Base-by-base conservation (phyloP, 2,329 filamentous ascomycete genomes). In the Curvularia sp. region DNA sequence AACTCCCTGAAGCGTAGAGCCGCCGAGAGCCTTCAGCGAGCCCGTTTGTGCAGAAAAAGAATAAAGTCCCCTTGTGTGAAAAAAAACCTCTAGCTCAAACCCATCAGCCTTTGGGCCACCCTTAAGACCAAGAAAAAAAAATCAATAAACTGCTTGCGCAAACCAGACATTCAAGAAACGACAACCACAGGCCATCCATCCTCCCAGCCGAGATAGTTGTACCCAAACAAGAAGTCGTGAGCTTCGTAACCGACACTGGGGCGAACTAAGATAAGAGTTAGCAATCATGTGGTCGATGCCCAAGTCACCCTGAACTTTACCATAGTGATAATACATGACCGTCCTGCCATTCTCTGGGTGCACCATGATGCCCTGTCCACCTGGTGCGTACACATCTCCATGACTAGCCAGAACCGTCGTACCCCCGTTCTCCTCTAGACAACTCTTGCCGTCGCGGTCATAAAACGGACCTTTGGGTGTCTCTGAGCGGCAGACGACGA, bases 381-480 rank as follows among this genome's bases (percentile, higher is more conserved):
- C 73, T 3, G 73, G 72, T 30, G 71, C 72, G 66, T 75, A 76
- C 3, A 75, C 61, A 62, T 74, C 67, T 1, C 61, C 84, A 66
- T 90, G 86, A 30, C 82, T 85, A 52, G 80, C 81, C 0, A 90
- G 77, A 0, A 90, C 81, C 4, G 84, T 73, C 0, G 84, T 87
- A 2, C 88, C 88, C 2, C 87, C 87, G 49, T 81, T 81, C 3
- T 78, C 65, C 1, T 77, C 80, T 67, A 85, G 86, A 53, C 74
- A 76, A 34, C 65, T 52, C 34, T 52, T 66, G 3, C 67, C 71
- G 0, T 60, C 41, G 15, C 53, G 36, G 49, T 74, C 72, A 13
- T 65, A 81, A 65, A 85, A 90, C 0, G 77, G 79, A 0, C 85
- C 81, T 0, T 76, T 83, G 3, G 81, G 77, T 2, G 73, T 77